A percentile compares a stretch with the other conserved stretches of the same genome.
Evolutionary conservation across 805 yeast genomes (phyloP).

Genomic region (Hanseniaspora osmophila): DNA sequence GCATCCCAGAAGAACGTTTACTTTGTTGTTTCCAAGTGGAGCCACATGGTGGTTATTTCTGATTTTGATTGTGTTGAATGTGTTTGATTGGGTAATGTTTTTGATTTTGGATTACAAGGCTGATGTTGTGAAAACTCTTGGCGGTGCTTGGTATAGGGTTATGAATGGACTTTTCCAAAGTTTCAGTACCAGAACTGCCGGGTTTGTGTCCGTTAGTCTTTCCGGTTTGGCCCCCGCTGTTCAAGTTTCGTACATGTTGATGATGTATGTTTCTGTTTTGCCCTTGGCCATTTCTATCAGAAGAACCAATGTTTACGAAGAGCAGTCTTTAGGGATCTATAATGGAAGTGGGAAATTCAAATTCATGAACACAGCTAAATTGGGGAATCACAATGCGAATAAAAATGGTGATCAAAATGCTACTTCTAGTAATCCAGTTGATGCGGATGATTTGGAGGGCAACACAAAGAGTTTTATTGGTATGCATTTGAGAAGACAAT

Average conservation of each 20-base stretch:
- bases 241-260: conserved; percentile 82
- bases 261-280: conserved; percentile 96
- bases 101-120: conserved; percentile 59
- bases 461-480: conserved; percentile 52
- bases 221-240: conserved; percentile 72
- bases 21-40: conserved; percentile 76
- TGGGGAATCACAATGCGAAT: too few relatives aligned
- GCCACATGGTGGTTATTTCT: conserved; percentile 92
- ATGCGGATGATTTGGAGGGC: conserved; percentile 16
- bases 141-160: conserved; percentile 32
- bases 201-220: conserved; percentile 62
- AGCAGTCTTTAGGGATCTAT: conserved; percentile 80
- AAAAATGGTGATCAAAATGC: conserved; percentile 1
- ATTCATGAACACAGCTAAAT: neutral
- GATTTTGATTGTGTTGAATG: conserved; percentile 59
- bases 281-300: conserved; percentile 94
- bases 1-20: conserved; percentile 95
- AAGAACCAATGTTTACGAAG: conserved; percentile 95
- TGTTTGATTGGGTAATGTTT: conserved; percentile 67
- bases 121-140: conserved; percentile 29
- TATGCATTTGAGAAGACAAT: conserved; percentile 78
- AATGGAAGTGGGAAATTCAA: conserved; percentile 4
- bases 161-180: conserved; percentile 84
- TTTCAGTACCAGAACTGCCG: conserved; percentile 87
- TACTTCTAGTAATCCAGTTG: neutral